Base-by-base conservation (phyloP, 805 yeast species). In the Phaffomyces thermotolerans region DNA sequence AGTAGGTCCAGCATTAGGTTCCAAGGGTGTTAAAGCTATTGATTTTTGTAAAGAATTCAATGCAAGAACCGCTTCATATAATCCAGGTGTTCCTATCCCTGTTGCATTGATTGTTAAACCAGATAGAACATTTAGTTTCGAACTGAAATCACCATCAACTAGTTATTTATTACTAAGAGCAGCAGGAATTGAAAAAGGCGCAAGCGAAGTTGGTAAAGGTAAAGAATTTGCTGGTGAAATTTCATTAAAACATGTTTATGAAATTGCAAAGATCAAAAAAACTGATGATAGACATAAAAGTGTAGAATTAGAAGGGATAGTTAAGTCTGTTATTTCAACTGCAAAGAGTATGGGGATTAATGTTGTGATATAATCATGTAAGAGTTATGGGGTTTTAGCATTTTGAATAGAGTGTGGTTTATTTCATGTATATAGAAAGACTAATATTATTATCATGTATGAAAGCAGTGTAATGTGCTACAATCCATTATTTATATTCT, bases 41-140 rank as follows among this genome's bases (percentile, higher is more conserved):
- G 99, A 93, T 65, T 93, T 93, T 59, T 91, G 98, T 69, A 93
- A 93, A 65, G 98, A 93, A 62, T 93, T 93, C 72, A 93, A 93
- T 63, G 99, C 99, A 23, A 81, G 96, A 64, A 89, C 98, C 12
- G 95, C 96, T 8, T 80, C 81, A 52, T 84, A 78, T 59, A 75
- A 75, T 42, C 88, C 95, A 14, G 97, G 95, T 36, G 78, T 78
- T 1, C 99, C 99, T 13, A 76, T 91, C 37, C 99, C 99, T 1
- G 90, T 85, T 36, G 65, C 83, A 34, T 74, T 93, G 40, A 82
- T 82, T 0, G 89, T 93, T 34, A 83, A 79, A 56, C 97, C 97
- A n/a, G 98, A 93, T 65, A 76, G 99, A 65, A 60, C 91, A 0
- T 93, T 91, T 61, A 62, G 80, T 1, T 93, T 93, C 61, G 95